phyloP scores from a whole-genome alignment of 371 early-diverging fungal genomes.

The Apophysomyces ossiformis region DNA sequence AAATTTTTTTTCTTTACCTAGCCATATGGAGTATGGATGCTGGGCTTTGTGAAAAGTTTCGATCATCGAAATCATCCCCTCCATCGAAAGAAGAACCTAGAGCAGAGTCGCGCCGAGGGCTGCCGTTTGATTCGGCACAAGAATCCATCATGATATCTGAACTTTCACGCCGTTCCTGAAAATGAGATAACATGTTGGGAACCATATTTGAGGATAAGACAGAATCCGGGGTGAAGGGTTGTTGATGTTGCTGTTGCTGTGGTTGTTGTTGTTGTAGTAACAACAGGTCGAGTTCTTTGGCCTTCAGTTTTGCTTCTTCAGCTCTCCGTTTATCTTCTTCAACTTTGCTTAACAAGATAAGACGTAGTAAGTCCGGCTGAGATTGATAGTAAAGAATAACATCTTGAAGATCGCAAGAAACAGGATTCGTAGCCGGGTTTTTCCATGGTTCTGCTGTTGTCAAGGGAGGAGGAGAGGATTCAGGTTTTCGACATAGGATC shows the following conservation, averaged over 20 bases:
- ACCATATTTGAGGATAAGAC: conserved; percentile 5
- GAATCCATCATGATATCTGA: conserved; percentile 6
- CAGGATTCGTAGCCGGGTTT: conserved; percentile 17
- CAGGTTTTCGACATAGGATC: conserved; percentile 4
- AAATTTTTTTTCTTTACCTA: conserved; percentile 8
- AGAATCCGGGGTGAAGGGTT: conserved; percentile 2
- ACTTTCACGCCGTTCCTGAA: conserved; percentile 9
- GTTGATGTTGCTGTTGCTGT: conserved; percentile 38
- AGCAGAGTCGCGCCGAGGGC: conserved; percentile 12
- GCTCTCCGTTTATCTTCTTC: conserved; percentile 67
- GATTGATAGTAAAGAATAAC: conserved; percentile 57
- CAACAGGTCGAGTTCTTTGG: conserved; percentile 48
- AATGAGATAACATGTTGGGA: background rate
- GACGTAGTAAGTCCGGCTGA: conserved; percentile 62
- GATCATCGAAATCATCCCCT: conserved; percentile 12
- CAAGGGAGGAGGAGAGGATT: background rate
- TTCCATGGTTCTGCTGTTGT: conserved; percentile 1
- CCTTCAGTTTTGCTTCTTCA: conserved; percentile 53
- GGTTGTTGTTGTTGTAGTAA: conserved; percentile 40
- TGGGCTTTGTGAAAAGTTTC: conserved; percentile 9
- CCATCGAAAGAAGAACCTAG: conserved; percentile 10
- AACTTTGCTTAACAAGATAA: conserved; percentile 65
- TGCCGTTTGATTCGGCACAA: background rate
- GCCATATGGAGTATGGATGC: conserved; percentile 18
- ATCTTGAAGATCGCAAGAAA: conserved; percentile 55